phyloP scores from a whole-genome alignment of 768 basidiomycete species.

The Auriscalpium microsporum region DNA sequence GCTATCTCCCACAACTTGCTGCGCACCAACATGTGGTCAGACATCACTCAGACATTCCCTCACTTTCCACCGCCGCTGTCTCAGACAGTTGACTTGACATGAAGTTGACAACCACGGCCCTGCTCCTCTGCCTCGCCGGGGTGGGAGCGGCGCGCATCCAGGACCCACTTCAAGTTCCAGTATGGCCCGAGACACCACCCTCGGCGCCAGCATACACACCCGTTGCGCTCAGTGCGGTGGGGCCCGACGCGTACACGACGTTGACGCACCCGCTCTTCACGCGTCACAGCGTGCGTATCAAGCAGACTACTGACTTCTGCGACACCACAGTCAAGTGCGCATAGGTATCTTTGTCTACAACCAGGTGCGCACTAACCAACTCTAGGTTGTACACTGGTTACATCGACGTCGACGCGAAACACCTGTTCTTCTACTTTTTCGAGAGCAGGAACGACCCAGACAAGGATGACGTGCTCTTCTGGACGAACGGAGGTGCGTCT shows the following conservation, averaged over 20 bases:
- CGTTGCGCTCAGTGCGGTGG: slow-evolving; percentile 6
- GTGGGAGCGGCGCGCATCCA: no score
- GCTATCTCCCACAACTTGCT: no score
- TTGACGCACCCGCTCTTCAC: slow-evolving; percentile 39
- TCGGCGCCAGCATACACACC: not conserved
- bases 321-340: slow-evolving; percentile 29
- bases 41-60: no score
- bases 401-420: slow-evolving; percentile 56
- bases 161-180: no score
- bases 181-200: no score
- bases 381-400: slow-evolving; percentile 55
- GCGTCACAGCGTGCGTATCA: slow-evolving; percentile 33
- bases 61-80: no score
- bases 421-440: slow-evolving; percentile 62
- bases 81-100: no score
- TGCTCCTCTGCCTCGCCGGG: no score
- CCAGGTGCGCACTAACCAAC: not conserved
- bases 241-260: slow-evolving; percentile 28
- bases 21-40: no score
- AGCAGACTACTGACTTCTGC: slow-evolving; percentile 31
- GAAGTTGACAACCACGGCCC: no score
- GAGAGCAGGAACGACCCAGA: slow-evolving; percentile 31
- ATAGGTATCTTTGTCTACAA: not conserved
- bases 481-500: slow-evolving; percentile 29
- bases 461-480: slow-evolving; percentile 25